Percentiles rank a stretch among this genome's conserved stretches.
Evolutionary conservation across 371 early-diverging fungal genomes (phyloP).

Genomic region (Mortierella polycephala): DNA sequence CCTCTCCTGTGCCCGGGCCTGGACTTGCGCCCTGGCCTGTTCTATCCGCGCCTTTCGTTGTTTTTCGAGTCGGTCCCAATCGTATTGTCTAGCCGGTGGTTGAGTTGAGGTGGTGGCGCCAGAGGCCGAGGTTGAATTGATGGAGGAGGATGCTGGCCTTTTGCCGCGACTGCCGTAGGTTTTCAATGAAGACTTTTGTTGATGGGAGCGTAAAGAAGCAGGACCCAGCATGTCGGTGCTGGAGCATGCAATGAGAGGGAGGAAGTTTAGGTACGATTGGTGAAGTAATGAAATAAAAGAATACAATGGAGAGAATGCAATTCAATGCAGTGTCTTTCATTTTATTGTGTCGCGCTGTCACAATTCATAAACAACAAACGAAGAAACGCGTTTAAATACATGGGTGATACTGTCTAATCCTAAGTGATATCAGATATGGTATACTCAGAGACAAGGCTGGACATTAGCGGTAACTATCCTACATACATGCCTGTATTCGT

Average conservation of each 20-base stretch:
- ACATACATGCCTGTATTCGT: too few relatives aligned
- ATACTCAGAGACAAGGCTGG: too few relatives aligned
- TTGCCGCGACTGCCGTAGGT: constrained; percentile 37
- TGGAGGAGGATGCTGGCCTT: background rate
- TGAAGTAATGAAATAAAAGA: background rate
- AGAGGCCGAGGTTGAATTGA: background rate
- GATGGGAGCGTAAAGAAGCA: constrained; percentile 39
- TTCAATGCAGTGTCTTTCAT: too few relatives aligned
- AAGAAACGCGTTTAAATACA: too few relatives aligned
- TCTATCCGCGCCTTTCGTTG: constrained; percentile 32
- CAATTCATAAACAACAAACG: too few relatives aligned
- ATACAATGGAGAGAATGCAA: background rate
- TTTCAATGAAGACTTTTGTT: constrained; percentile 25
- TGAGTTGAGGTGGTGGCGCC: background rate
- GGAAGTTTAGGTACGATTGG: background rate
- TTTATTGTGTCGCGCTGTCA: too few relatives aligned
- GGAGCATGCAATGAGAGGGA: background rate
- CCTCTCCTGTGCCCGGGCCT: background rate
- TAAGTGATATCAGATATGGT: too few relatives aligned
- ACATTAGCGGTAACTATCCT: too few relatives aligned
- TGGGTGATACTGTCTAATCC: too few relatives aligned
- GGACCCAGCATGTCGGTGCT: constrained; percentile 39
- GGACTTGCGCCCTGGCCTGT: constrained; percentile 9
- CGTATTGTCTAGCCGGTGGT: constrained; percentile 8
- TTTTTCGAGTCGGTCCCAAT: constrained; percentile 39